A percentile compares a stretch with the other conserved stretches of the same genome.
phyloP scores from a whole-genome alignment of 78 protist genomes.

The slime mould (Dictyostelium discoideum) region DNA sequence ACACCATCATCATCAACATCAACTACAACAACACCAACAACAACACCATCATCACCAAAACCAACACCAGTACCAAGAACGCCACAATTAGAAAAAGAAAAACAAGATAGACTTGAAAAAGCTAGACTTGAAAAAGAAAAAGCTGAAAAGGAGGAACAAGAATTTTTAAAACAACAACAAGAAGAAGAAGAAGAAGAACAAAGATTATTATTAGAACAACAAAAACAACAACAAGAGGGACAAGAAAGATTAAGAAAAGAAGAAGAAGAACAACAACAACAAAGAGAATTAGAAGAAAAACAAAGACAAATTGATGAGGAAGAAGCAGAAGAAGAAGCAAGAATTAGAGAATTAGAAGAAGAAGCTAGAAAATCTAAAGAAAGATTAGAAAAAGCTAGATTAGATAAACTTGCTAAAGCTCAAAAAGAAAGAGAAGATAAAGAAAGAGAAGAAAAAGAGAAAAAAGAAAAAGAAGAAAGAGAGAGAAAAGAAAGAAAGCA shows the following conservation, averaged over 20 bases:
- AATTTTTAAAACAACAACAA: background rate
- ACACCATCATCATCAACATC: background rate
- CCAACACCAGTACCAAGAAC: background rate
- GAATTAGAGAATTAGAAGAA: background rate
- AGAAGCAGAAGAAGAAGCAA: constrained; percentile 17
- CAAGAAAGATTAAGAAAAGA: background rate
- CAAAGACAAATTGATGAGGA: background rate
- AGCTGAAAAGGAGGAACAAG: background rate
- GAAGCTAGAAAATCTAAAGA: constrained; percentile 2
- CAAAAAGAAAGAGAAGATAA: constrained; percentile 4
- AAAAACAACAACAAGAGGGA: background rate
- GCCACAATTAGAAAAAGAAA: background rate
- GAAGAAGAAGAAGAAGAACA: background rate
- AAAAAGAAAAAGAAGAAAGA: background rate
- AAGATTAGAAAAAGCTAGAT: background rate
- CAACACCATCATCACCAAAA: background rate
- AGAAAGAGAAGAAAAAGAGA: background rate
- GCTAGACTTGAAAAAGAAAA: background rate
- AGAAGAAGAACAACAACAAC: background rate
- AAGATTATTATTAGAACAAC: background rate
- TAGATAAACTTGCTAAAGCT: background rate
- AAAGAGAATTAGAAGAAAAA: background rate
- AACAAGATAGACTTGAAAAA: background rate
- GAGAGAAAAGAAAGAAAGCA: background rate
- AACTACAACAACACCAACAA: background rate